Evolutionary conservation across 148 eudicot species (phyloP).

Genomic region (Nyssa sinensis): DNA sequence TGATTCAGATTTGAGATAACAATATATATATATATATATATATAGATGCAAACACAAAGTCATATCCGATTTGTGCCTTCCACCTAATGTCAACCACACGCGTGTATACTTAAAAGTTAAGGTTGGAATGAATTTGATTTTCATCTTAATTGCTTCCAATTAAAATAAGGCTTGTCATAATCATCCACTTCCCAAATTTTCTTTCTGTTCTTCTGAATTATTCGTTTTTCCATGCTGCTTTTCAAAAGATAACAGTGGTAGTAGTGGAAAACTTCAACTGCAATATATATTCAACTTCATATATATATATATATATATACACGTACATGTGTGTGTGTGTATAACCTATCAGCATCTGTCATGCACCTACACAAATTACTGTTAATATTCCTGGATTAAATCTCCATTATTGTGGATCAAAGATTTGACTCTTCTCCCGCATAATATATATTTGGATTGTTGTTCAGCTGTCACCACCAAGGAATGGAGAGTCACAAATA

Average conservation of each 20-base stretch:
- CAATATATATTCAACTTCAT: slow-evolving; percentile 10
- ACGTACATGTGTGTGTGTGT: not conserved
- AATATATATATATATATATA: no score
- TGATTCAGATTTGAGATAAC: not conserved
- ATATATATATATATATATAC: not conserved
- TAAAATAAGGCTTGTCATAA: not conserved
- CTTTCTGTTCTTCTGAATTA: not conserved
- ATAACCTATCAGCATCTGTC: slow-evolving; percentile 3
- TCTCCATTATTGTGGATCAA: not conserved
- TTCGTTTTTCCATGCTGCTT: not conserved
- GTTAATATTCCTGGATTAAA: not conserved
- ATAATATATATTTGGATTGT: not conserved
- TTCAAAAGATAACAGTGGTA: not conserved
- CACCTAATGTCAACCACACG: slow-evolving; percentile 16
- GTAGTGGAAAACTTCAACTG: not conserved
- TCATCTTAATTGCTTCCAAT: not conserved
- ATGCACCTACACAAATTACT: not conserved
- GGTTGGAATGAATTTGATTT: not conserved
- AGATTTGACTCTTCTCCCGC: slow-evolving; percentile 10
- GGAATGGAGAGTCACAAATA: not conserved
- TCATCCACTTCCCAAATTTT: not conserved
- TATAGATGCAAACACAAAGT: slow-evolving; percentile 4
- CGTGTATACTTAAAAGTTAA: slow-evolving; percentile 10
- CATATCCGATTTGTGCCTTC: not conserved
- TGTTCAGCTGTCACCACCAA: slow-evolving; percentile 3